A percentile compares a stretch with the other conserved stretches of the same genome.
Conservation (phyloP, 2,329 filamentous ascomycete genomes). For the Diaporthe capsici region DNA sequence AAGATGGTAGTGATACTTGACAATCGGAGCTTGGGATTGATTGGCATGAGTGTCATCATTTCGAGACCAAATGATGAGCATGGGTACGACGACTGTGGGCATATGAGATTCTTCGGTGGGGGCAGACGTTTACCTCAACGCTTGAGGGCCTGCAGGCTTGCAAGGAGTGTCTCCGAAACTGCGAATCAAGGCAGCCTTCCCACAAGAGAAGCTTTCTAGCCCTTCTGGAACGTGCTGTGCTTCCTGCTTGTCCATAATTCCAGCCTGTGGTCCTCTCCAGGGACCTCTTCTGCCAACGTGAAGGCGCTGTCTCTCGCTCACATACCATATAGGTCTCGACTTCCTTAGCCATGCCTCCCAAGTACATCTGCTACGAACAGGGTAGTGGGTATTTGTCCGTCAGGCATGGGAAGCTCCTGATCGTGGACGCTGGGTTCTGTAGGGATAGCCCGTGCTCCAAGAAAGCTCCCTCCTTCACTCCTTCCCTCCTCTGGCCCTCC, state of each 20-base stretch:
- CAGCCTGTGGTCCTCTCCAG: neutral
- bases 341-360: neutral
- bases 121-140: neutral
- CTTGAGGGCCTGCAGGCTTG: neutral
- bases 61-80: too few relatives aligned
- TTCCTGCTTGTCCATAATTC: neutral
- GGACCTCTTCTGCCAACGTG: neutral
- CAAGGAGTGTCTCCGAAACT: too few relatives aligned
- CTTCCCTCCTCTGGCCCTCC: neutral
- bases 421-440: neutral
- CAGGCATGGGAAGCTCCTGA: neutral
- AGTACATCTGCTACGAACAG: neutral
- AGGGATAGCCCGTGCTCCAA: neutral
- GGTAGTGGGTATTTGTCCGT: neutral
- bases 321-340: neutral
- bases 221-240: neutral
- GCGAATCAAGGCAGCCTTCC: neutral
- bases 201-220: neutral
- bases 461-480: neutral
- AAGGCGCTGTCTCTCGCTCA: neutral
- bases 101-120: neutral
- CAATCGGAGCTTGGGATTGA: neutral
- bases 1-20: neutral
- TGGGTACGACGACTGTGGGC: neutral
- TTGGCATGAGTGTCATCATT: neutral